A percentile compares a stretch with the other conserved stretches of the same genome.
phyloP scores from a whole-genome alignment of 2,329 filamentous ascomycete genomes.

The Cladobotryum protrusum region DNA sequence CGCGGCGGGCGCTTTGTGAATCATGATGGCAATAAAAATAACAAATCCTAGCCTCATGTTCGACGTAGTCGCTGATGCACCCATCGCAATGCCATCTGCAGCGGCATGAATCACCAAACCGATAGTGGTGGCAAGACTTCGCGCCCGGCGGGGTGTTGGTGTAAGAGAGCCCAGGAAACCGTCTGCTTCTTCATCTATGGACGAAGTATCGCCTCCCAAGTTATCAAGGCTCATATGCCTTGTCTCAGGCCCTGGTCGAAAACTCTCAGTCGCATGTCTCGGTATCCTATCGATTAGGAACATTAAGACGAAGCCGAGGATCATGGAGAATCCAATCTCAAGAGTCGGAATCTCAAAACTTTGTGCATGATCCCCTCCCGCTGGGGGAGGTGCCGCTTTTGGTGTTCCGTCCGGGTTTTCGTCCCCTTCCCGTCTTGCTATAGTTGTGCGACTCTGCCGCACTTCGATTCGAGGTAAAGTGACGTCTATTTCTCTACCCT shows the following conservation, averaged over 20 bases:
- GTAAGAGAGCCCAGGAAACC: constrained; percentile 54
- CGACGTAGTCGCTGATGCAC: constrained; percentile 72
- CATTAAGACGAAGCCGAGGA: constrained; percentile 91
- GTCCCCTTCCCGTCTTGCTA: background rate
- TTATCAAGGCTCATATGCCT: constrained; percentile 87
- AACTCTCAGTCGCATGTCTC: constrained; percentile 59
- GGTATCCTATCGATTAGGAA: constrained; percentile 88
- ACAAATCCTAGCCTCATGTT: constrained; percentile 77
- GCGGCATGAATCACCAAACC: constrained; percentile 94
- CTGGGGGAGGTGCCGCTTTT: constrained; percentile 2
- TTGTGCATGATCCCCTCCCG: constrained; percentile 11
- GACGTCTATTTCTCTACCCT: background rate
- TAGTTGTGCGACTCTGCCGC: background rate
- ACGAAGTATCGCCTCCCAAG: constrained; percentile 49
- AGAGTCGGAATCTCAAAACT: constrained; percentile 51
- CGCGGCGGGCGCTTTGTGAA: constrained; percentile 92
- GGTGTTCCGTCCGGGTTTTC: background rate
- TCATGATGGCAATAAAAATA: constrained; percentile 93
- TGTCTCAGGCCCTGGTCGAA: constrained; percentile 60
- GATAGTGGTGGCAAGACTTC: constrained; percentile 75
- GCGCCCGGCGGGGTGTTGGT: constrained; percentile 51
- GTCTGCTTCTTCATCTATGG: constrained; percentile 50
- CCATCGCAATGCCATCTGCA: constrained; percentile 92
- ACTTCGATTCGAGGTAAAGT: constrained; percentile 6
- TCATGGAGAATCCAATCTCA: constrained; percentile 80